Percentiles rank a stretch among this genome's conserved stretches.
phyloP scores from a whole-genome alignment of 1,139 yeast species.

The Hanseniaspora uvarum region DNA sequence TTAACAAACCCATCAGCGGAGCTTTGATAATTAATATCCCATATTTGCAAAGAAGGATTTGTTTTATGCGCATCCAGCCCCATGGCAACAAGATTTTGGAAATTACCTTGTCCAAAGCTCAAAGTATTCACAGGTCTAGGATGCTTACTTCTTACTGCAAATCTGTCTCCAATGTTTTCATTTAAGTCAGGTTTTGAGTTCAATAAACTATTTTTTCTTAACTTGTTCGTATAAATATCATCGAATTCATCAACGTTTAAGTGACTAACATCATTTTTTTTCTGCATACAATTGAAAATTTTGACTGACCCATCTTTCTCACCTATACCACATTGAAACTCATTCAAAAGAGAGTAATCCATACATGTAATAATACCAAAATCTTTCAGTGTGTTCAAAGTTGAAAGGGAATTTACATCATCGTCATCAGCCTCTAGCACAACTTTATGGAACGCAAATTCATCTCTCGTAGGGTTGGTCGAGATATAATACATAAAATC shows the following conservation, averaged over 20 bases:
- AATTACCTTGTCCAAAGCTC: conserved; percentile 53
- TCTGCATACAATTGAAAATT: conserved; percentile 46
- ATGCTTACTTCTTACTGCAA: conserved; percentile 53
- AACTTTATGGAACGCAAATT: conserved; percentile 31
- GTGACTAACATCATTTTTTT: neutral
- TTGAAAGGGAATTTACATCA: conserved; percentile 38
- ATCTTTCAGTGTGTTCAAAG: conserved; percentile 47
- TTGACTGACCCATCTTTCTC: conserved; percentile 60
- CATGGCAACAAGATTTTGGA: conserved; percentile 45
- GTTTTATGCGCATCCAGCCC: conserved; percentile 75
- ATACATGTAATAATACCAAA: conserved; percentile 65
- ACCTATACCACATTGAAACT: conserved; percentile 64
- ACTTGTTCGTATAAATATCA: conserved; percentile 2
- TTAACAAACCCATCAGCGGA: conserved; percentile 34
- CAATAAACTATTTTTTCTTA: neutral
- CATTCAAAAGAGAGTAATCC: conserved; percentile 47
- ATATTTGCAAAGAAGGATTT: conserved; percentile 66
- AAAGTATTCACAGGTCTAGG: conserved; percentile 66
- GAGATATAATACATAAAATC: conserved; percentile 27
- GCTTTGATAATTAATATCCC: conserved; percentile 60
- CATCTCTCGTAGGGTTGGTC: conserved; percentile 33
- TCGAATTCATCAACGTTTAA: conserved; percentile 14
- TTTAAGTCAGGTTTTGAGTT: conserved; percentile 20
- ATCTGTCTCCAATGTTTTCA: neutral
- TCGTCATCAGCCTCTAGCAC: conserved; percentile 28